Conservation (phyloP, 2,329 filamentous ascomycete species). For the Fulvia fulva region DNA sequence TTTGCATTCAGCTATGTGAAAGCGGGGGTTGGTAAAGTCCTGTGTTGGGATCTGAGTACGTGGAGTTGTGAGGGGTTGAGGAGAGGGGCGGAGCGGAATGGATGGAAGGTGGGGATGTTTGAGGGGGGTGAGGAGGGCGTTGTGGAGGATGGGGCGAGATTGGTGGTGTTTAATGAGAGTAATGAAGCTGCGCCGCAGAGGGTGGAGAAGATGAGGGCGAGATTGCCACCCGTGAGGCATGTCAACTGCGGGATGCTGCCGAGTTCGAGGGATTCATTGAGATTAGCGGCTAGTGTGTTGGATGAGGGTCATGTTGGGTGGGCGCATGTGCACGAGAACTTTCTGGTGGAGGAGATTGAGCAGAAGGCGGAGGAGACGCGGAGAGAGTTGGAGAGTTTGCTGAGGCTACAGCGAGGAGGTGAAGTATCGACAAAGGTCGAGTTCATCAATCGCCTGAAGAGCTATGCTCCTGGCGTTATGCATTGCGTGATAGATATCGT, state of each 20-base stretch:
- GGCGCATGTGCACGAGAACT: constrained; percentile 60
- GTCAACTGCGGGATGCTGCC: constrained; percentile 58
- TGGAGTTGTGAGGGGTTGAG: constrained; percentile 47
- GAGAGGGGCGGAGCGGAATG: constrained; percentile 40
- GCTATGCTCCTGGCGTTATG: constrained; percentile 58
- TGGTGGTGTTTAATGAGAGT: constrained; percentile 41
- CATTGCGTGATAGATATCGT: constrained; percentile 59
- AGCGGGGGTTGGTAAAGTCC: constrained; percentile 63
- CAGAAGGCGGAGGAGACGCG: constrained; percentile 42
- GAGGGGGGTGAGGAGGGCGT: constrained; percentile 2
- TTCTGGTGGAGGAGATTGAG: constrained; percentile 45
- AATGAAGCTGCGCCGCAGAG: constrained; percentile 36
- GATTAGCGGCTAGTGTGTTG: constrained; percentile 46
- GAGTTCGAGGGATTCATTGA: constrained; percentile 48
- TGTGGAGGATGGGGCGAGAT: constrained; percentile 14
- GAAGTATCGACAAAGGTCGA: constrained; percentile 27
- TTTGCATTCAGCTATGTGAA: constrained; percentile 81
- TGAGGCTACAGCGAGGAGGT: constrained; percentile 18
- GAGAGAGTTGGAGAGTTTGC: constrained; percentile 25
- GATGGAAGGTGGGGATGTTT: constrained; percentile 31
- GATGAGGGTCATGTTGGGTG: constrained; percentile 49
- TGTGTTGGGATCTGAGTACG: constrained; percentile 83
- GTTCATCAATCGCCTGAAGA: constrained; percentile 53
- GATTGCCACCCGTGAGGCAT: constrained; percentile 47
- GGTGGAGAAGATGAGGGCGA: constrained; percentile 22